phyloP scores from a whole-genome alignment of 306 rosid genomes.

The Gillenia trifoliata region DNA sequence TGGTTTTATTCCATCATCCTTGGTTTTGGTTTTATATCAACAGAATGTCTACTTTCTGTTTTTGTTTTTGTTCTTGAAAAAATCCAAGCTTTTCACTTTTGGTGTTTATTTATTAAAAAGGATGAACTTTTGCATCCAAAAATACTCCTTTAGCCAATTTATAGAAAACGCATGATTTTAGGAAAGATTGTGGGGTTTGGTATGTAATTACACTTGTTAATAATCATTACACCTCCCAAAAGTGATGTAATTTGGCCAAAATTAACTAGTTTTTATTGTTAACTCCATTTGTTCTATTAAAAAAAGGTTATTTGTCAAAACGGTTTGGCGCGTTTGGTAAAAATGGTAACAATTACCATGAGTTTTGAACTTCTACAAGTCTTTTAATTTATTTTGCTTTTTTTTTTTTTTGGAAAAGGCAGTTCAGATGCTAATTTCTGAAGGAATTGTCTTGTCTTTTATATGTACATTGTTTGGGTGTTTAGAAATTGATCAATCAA shows the following conservation, averaged over 20 bases:
- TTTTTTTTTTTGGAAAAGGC: not conserved
- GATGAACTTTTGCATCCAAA: not conserved
- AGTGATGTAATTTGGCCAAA: not conserved
- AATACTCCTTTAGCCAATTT: not conserved
- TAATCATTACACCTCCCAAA: not conserved
- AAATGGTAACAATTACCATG: not conserved
- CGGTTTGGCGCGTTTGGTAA: not conserved
- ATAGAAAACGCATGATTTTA: not conserved
- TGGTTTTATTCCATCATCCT: not conserved
- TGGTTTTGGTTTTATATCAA: too few relatives aligned
- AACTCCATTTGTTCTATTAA: not conserved
- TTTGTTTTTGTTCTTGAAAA: too few relatives aligned
- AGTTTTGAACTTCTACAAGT: not conserved
- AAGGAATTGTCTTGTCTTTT: too few relatives aligned
- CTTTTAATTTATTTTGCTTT: not conserved
- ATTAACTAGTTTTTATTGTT: not conserved
- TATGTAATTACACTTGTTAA: not conserved
- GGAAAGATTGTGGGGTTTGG: not conserved
- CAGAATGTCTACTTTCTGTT: too few relatives aligned
- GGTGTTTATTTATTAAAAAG: not conserved
- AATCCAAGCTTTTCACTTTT: not conserved
- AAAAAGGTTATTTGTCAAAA: not conserved
- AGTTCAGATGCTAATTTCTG: not conserved
- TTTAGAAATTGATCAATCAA: not conserved
- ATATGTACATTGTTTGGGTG: not conserved